Conservation (phyloP, 441 rosid genomes). For the Hura crepitans region DNA sequence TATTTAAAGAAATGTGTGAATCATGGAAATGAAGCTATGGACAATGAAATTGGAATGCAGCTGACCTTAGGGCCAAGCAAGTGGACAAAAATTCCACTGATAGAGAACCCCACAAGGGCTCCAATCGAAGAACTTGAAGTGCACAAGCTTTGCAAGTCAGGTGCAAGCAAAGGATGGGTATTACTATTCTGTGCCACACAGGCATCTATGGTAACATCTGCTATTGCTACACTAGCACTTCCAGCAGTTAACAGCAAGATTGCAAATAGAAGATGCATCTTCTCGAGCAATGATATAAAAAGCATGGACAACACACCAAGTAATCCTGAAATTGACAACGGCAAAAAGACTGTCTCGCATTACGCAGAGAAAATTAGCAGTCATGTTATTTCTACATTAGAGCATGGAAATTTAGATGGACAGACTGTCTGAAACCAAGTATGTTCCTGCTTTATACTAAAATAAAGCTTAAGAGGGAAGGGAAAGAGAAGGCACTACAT, state of each 20-base stretch:
- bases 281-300: constrained; percentile 54
- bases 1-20: background rate
- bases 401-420: too few relatives aligned
- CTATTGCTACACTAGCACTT: constrained; percentile 79
- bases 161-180: constrained; percentile 69
- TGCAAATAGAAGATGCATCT: constrained; percentile 67
- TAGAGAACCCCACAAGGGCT: constrained; percentile 63
- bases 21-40: constrained; percentile 12
- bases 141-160: constrained; percentile 97
- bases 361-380: background rate
- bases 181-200: constrained; percentile 90
- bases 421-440: too few relatives aligned
- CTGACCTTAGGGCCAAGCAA: constrained; percentile 82
- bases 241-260: constrained; percentile 56
- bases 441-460: too few relatives aligned
- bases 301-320: constrained; percentile 71
- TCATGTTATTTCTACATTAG: background rate
- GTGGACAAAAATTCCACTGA: constrained; percentile 87
- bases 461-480: too few relatives aligned
- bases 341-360: background rate
- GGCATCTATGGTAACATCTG: constrained; percentile 97
- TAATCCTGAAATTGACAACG: constrained; percentile 49
- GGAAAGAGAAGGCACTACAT: too few relatives aligned
- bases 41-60: background rate
- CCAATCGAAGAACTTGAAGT: constrained; percentile 70